Conservation (phyloP, 2,329 filamentous ascomycete genomes). For the Fusarium udum region DNA sequence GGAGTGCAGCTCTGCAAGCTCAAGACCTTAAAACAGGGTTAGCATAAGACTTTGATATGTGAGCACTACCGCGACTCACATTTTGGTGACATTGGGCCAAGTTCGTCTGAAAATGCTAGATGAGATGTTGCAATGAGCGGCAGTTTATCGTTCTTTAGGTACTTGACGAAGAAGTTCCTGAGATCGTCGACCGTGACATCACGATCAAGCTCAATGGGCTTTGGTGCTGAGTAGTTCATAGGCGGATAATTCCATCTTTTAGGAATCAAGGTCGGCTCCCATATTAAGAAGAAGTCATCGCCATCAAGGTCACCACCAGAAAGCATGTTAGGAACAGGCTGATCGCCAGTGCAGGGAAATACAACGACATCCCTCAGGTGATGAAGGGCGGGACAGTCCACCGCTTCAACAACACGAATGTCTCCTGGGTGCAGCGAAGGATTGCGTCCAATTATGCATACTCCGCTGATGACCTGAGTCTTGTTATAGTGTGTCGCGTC, state of each 20-base stretch:
- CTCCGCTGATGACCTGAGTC: slow-evolving; percentile 74
- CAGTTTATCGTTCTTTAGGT: slow-evolving; percentile 90
- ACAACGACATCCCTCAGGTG: slow-evolving; percentile 89
- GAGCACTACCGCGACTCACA: slow-evolving; percentile 61
- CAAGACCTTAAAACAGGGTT: slow-evolving; percentile 59
- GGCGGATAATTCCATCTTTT: slow-evolving; percentile 74
- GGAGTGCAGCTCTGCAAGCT: slow-evolving; percentile 84
- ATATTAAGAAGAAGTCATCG: slow-evolving; percentile 94
- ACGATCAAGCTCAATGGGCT: slow-evolving; percentile 63
- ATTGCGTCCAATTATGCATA: slow-evolving; percentile 89
- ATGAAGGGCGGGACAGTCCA: slow-evolving; percentile 75
- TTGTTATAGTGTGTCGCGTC: slow-evolving; percentile 61
- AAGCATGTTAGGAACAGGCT: slow-evolving; percentile 91
- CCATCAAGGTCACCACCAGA: slow-evolving; percentile 96
- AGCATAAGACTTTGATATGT: neutral
- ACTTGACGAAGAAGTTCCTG: slow-evolving; percentile 85
- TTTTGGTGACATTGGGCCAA: slow-evolving; percentile 72
- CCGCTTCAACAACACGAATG: slow-evolving; percentile 84
- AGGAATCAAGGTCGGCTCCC: slow-evolving; percentile 81
- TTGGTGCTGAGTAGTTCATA: slow-evolving; percentile 77
- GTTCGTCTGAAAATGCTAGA: slow-evolving; percentile 76
- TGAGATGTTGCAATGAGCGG: slow-evolving; percentile 84
- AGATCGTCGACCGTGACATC: slow-evolving; percentile 79
- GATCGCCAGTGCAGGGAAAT: slow-evolving; percentile 83
- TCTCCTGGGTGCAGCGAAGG: slow-evolving; percentile 95